Evolutionary conservation across 2,329 filamentous ascomycete species (phyloP).

Genomic region (Sphaerulina populicola): DNA sequence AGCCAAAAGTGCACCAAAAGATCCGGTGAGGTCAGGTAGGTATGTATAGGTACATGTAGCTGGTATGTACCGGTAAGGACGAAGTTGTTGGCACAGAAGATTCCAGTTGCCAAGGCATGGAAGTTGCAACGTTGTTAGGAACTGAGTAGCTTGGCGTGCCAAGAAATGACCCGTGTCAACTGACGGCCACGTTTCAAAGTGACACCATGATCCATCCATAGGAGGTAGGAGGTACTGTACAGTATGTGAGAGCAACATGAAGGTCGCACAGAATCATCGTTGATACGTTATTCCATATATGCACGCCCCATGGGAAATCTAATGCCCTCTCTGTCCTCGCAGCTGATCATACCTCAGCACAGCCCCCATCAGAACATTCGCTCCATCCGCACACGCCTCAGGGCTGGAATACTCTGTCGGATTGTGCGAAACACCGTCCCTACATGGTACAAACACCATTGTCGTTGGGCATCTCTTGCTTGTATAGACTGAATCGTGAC

Average conservation of each 20-base stretch:
- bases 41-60: too few species aligned
- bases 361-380: slow-evolving; percentile 45
- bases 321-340: slow-evolving; percentile 30
- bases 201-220: too few species aligned
- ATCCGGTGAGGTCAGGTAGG: too few species aligned
- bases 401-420: slow-evolving; percentile 40
- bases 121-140: neutral
- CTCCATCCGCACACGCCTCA: slow-evolving; percentile 41
- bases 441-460: slow-evolving; percentile 44
- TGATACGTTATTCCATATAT: too few species aligned
- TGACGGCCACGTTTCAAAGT: neutral
- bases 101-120: too few species aligned
- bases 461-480: slow-evolving; percentile 40
- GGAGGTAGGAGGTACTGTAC: too few species aligned
- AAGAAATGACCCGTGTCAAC: too few species aligned
- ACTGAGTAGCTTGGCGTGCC: neutral
- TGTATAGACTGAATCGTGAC: slow-evolving; percentile 49
- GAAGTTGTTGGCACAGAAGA: neutral
- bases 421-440: slow-evolving; percentile 43
- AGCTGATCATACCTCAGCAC: slow-evolving; percentile 44
- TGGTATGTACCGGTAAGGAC: too few species aligned
- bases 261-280: too few species aligned
- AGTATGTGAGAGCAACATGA: too few species aligned
- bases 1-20: neutral
- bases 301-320: neutral